Base-by-base conservation (phyloP, 768 basidiomycete species). In the Tylopilus vinaceipallidus region DNA sequence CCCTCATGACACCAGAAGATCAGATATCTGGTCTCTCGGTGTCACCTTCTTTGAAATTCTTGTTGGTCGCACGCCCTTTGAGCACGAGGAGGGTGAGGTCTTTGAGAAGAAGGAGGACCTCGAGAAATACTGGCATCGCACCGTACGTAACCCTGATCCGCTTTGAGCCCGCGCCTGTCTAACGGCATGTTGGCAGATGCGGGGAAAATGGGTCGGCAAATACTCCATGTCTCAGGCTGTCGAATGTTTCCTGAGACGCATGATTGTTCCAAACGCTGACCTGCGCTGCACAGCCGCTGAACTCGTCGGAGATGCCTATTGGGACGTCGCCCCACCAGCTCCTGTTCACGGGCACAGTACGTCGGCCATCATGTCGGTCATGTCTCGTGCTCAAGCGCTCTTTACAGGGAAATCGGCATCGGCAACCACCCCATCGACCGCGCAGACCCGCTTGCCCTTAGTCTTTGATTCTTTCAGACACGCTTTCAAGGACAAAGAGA, bases 11-110 rank as follows among this genome's bases (percentile, higher is more conserved):
- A 98, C 95, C 40, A 85, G 95, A 38, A 89, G 93, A 69, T 87
- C 89, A 1, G 95, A 88, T 54, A 73, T 91, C 38, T 91, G 87
- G 85, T 83, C 88, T n/a, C 81, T 90, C 3, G 87, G 86, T 40
- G 74, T 95, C 23, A 91, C 95, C 0, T 89, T 98, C 66, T 99
- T 97, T 65, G 95, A 99, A 68, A 89, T 99, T 53, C 79, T 98
- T 27, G 74, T 86, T 20, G 95, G 95, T 1, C 79, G 95, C 10
- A 98, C 95, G 2, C 94, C 95, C 2, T 98, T 98, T 61, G 89
- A 94, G 65, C 64, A 87, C 54, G 78, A 80, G 34, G 88, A 91
- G 55, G 82, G 83, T 7, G 90, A 95, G 61, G 78, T 86, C 52
- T 86, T 94, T 55, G 71, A 77, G 8, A 86, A 83, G 13, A 84